These are phyloP conservation scores for Dittrichia graveolens DNA, from an alignment of 129 eudicot species.

Conservation along the genomic window DNA sequence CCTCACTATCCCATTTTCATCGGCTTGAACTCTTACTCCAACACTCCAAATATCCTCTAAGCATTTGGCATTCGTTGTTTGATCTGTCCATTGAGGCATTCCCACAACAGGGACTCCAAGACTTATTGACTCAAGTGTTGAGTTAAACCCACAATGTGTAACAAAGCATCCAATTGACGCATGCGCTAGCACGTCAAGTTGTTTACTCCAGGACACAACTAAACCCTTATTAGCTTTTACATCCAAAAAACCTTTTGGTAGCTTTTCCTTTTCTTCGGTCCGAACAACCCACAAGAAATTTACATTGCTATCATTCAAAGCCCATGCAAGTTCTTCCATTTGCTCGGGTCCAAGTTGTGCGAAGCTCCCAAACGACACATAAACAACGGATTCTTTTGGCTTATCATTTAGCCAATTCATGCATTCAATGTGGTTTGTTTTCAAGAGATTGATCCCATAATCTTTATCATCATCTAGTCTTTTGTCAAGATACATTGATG, in stretches of 20 bases:
- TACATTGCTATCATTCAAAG: conserved; percentile 29
- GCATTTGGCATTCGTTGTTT: conserved; percentile 37
- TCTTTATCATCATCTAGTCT: conserved; percentile 37
- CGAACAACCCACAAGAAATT: conserved; percentile 63
- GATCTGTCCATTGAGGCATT: conserved; percentile 46
- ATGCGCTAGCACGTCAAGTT: conserved; percentile 36
- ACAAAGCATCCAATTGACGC: conserved; percentile 38
- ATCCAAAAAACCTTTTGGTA: conserved; percentile 27
- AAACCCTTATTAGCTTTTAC: conserved; percentile 10
- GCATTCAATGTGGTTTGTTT: conserved; percentile 36
- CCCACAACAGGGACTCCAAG: conserved; percentile 37
- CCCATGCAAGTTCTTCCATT: conserved; percentile 55
- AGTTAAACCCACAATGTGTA: conserved; percentile 46
- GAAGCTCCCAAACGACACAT: conserved; percentile 54
- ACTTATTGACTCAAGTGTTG: conserved; percentile 39
- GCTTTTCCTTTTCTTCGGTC: conserved; percentile 26
- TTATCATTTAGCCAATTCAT: conserved; percentile 49
- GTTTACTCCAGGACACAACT: conserved; percentile 35
- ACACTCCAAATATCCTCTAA: conserved; percentile 35
- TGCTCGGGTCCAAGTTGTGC: conserved; percentile 37
- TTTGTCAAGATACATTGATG: conserved; percentile 50
- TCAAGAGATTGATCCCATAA: conserved; percentile 41
- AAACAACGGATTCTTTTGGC: conserved; percentile 47
- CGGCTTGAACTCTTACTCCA: conserved; percentile 27
- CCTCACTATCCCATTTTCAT: conserved; percentile 29